Evolutionary conservation across 2,329 filamentous ascomycete genomes (phyloP), one percentile per base, ranked within the genome.

Genomic region (Blastomyces percursus): DNA sequence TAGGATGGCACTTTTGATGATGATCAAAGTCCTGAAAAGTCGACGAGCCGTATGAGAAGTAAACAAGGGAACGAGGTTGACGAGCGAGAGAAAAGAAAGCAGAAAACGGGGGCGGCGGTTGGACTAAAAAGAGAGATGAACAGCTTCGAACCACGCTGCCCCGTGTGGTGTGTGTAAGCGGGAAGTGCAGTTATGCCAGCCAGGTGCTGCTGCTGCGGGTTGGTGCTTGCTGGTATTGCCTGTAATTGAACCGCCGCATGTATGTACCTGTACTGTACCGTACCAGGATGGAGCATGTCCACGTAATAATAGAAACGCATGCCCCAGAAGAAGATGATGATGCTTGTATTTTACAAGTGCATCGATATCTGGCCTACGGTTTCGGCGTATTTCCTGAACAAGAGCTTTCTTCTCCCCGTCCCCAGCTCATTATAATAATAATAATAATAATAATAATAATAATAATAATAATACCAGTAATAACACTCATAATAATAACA

Each of bases 61-160:
- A 21, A 7, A 32, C 6, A 24, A n/a, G 40, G 14, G 19, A 27
- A 21, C 35, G n/a, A 6, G n/a, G 16, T 42, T 24, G 32, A 42
- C 8, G 11, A 27, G 32, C 24, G 30, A 14, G 21, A 56, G 35
- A 56, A n/a, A n/a, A 40, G 35, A n/a, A n/a, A 35, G 54, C 32
- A 42, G 54, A 21, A 56, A 21, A 56, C 16, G 35, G 54, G 54
- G 54, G 54, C 12, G 54, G 12, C n/a, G 32, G 35, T 35, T 27
- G 55, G n/a, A 58, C 42, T 58, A 58, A 58, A 58, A 58, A 35
- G 32, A 38, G 44, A 57, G 54, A 57, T 7, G 55, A 24, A 44
- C 21, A 44, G 35, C 14, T 27, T 30, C 48, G 48, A 44, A 58
- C 35, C 24, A 27, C 16, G 21, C 8, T 21, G 35, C 21, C 44